A percentile compares a stretch with the other conserved stretches of the same genome.
These are phyloP conservation scores for Claviceps pazoutovae DNA, from an alignment of 2,329 filamentous ascomycete genomes.

Conservation along the genomic window DNA sequence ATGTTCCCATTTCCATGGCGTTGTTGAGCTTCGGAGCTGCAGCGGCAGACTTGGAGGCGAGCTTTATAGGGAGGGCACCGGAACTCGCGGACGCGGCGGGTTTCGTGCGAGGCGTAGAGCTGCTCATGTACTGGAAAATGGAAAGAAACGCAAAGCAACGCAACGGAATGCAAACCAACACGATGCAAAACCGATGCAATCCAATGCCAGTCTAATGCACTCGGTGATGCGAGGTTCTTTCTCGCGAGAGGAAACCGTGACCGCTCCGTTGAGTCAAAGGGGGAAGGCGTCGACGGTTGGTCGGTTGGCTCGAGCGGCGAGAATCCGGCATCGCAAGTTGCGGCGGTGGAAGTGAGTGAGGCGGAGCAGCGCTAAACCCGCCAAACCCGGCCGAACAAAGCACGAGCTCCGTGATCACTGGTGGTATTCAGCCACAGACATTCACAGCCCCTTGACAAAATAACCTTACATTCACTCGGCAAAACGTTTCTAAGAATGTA, in stretches of 20 bases:
- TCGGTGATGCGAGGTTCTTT: too few species aligned
- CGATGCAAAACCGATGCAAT: too few species aligned
- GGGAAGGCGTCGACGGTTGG: neutral
- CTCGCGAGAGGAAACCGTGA: neutral
- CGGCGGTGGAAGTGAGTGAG: neutral
- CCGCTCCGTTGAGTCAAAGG: neutral
- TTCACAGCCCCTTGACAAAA: too few species aligned
- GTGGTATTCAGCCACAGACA: too few species aligned
- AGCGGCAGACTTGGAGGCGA: conserved; percentile 37
- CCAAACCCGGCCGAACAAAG: too few species aligned
- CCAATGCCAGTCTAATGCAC: too few species aligned
- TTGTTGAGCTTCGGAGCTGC: conserved; percentile 43
- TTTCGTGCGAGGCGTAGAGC: conserved; percentile 22
- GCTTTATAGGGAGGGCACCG: conserved; percentile 30
- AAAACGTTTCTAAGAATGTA: too few species aligned
- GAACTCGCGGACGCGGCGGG: conserved; percentile 23
- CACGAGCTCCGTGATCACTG: too few species aligned
- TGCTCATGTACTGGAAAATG: conserved; percentile 24
- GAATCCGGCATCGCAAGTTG: neutral
- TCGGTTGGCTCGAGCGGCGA: neutral
- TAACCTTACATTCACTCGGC: too few species aligned
- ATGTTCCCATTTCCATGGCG: conserved; percentile 40
- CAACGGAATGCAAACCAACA: too few species aligned
- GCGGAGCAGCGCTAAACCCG: too few species aligned
- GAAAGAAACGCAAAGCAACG: neutral